A percentile compares a stretch with the other conserved stretches of the same genome.
These are phyloP conservation scores for Mortierella sp. DNA, from an alignment of 371 early-diverging fungal genomes.

Conservation along the genomic window DNA sequence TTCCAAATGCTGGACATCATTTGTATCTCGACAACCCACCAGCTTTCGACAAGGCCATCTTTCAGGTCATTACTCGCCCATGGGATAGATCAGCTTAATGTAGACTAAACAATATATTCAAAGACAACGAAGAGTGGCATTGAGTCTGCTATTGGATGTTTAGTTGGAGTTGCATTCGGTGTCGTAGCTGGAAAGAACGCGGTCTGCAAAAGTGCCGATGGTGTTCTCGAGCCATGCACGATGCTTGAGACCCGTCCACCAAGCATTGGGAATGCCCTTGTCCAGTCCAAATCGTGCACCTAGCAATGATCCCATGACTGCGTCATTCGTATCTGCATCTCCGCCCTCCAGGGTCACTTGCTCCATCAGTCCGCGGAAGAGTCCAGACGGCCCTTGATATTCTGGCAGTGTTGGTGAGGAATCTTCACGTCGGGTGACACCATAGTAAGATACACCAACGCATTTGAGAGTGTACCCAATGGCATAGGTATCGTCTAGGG, in stretches of 20 bases:
- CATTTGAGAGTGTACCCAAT: conserved; percentile 67
- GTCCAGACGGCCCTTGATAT: conserved; percentile 35
- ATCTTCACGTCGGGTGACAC: conserved; percentile 58
- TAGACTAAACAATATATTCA: background rate
- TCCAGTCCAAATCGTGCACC: conserved; percentile 70
- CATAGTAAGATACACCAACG: conserved; percentile 64
- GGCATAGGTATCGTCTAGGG: conserved; percentile 48
- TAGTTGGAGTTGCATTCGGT: background rate
- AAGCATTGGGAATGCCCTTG: conserved; percentile 29
- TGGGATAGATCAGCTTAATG: conserved; percentile 19
- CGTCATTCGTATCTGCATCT: conserved; percentile 73
- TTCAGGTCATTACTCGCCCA: conserved; percentile 37
- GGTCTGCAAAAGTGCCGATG: conserved; percentile 57
- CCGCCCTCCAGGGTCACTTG: conserved; percentile 70
- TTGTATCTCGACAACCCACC: conserved; percentile 88
- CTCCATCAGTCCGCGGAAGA: conserved; percentile 37
- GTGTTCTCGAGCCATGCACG: conserved; percentile 63
- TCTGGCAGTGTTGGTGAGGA: conserved; percentile 24
- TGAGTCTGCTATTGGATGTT: too few relatives aligned
- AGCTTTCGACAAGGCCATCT: conserved; percentile 71
- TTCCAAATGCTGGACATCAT: conserved; percentile 84
- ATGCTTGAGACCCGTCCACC: conserved; percentile 58
- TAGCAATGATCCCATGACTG: conserved; percentile 71
- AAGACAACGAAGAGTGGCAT: too few relatives aligned
- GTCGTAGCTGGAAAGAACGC: conserved; percentile 26